phyloP scores from a whole-genome alignment of 768 basidiomycete species.

The Cystoderma amianthinum region DNA sequence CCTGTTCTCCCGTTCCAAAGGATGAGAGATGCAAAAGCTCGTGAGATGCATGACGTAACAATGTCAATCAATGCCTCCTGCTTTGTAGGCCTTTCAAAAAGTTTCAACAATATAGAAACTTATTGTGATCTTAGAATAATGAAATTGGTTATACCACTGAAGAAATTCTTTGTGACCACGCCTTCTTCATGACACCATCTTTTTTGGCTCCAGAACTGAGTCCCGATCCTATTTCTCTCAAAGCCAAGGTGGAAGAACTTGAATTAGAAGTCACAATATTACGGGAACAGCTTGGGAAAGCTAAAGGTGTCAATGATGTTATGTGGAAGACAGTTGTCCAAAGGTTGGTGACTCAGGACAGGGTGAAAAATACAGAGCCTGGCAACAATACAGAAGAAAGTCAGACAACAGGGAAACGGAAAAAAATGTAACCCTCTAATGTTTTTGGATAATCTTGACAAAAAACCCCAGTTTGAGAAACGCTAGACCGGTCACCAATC shows the following conservation, averaged over 20 bases:
- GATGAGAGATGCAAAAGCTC: conserved; percentile 56
- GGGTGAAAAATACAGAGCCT: conserved; percentile 7
- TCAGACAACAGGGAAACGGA: conserved; percentile 1
- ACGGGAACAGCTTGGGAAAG: conserved; percentile 67
- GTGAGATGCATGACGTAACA: conserved; percentile 67
- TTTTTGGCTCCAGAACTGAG: conserved; percentile 13
- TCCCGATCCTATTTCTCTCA: conserved; percentile 31
- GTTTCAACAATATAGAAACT: too few species aligned
- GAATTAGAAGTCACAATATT: conserved; percentile 66
- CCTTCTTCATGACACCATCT: conserved; percentile 52
- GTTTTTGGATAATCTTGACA: too few species aligned
- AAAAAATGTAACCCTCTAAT: conserved; percentile 9
- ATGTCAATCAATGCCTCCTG: conserved; percentile 47
- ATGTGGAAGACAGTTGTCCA: conserved; percentile 91
- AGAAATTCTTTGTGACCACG: conserved; percentile 60
- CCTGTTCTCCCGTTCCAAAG: conserved; percentile 68
- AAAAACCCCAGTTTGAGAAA: too few species aligned
- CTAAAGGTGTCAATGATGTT: conserved; percentile 86
- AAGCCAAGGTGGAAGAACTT: conserved; percentile 58
- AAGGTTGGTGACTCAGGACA: conserved; percentile 36
- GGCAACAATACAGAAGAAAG: neutral
- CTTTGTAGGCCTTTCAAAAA: conserved; percentile 33
- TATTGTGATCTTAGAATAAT: conserved; percentile 18
- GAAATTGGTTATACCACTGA: conserved; percentile 35
- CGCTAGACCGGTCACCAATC: too few species aligned